A percentile compares a stretch with the other conserved stretches of the same genome.
Conservation (phyloP, 768 basidiomycete species). For the Lactarius vividus region DNA sequence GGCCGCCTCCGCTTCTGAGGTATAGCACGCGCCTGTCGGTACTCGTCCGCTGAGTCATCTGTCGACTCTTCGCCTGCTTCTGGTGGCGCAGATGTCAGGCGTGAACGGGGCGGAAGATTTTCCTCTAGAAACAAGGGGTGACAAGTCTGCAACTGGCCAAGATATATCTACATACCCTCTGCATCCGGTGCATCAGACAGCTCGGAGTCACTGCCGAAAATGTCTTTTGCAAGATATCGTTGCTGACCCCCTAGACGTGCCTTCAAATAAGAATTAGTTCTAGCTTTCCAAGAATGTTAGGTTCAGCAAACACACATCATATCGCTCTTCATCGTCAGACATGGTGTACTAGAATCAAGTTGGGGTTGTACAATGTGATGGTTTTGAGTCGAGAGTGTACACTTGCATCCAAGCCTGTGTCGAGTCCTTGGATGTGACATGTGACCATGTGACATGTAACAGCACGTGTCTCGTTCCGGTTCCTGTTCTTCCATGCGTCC, state of each 20-base stretch:
- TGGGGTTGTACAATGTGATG: neutral
- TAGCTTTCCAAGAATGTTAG: neutral
- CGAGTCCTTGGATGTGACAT: neutral
- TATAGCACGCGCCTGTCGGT: slow-evolving; percentile 37
- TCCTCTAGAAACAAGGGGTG: slow-evolving; percentile 30
- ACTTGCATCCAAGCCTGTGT: neutral
- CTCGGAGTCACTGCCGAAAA: slow-evolving; percentile 25
- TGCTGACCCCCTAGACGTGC: slow-evolving; percentile 15
- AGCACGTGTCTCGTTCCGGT: no score
- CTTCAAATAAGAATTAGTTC: slow-evolving; percentile 1
- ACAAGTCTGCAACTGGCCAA: neutral
- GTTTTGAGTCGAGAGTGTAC: neutral
- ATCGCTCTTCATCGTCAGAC: slow-evolving; percentile 24
- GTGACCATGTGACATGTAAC: neutral
- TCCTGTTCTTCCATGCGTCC: no score
- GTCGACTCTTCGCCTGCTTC: slow-evolving; percentile 41
- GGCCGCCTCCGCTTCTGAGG: slow-evolving; percentile 32
- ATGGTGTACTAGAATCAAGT: slow-evolving; percentile 1
- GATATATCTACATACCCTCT: slow-evolving; percentile 10
- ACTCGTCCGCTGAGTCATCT: slow-evolving; percentile 52
- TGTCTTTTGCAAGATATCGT: slow-evolving; percentile 24
- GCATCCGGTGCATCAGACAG: slow-evolving; percentile 23
- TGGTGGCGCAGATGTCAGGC: slow-evolving; percentile 31
- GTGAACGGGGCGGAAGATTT: slow-evolving; percentile 42
- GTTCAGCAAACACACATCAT: neutral